A percentile compares a stretch with the other conserved stretches of the same genome.
phyloP scores from a whole-genome alignment of 305 asterid genomes.

The Withania somnifera region DNA sequence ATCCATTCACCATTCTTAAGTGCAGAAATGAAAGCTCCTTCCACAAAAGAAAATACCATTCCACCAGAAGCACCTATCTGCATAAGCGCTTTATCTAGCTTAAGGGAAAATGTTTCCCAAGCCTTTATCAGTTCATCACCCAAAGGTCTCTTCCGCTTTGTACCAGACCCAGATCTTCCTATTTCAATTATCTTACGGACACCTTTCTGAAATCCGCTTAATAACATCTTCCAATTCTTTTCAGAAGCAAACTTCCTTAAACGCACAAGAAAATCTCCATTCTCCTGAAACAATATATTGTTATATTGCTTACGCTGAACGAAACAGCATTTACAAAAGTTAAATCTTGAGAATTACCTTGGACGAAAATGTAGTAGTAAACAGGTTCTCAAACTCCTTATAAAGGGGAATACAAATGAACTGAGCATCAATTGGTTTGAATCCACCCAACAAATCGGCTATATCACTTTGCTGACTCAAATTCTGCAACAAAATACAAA shows the following conservation, averaged over 20 bases:
- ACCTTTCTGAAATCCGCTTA: slow-evolving; percentile 52
- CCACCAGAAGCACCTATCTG: slow-evolving; percentile 68
- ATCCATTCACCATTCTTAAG: slow-evolving; percentile 91
- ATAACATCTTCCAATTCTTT: slow-evolving; percentile 73
- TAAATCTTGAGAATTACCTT: slow-evolving; percentile 38
- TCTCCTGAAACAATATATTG: slow-evolving; percentile 33
- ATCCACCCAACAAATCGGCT: slow-evolving; percentile 89
- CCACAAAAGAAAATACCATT: slow-evolving; percentile 92
- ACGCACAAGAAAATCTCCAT: slow-evolving; percentile 27
- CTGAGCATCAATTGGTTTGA: slow-evolving; percentile 82
- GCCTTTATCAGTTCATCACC: slow-evolving; percentile 31
- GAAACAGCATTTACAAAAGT: slow-evolving; percentile 4
- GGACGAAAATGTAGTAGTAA: slow-evolving; percentile 43
- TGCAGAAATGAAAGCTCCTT: slow-evolving; percentile 91
- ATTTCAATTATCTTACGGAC: slow-evolving; percentile 36
- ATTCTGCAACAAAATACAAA: slow-evolving; percentile 43
- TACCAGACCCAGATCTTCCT: slow-evolving; percentile 40
- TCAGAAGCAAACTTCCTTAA: slow-evolving; percentile 29
- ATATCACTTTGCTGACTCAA: slow-evolving; percentile 96
- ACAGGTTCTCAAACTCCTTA: slow-evolving; percentile 65
- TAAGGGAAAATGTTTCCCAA: slow-evolving; percentile 58
- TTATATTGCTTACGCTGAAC: background rate
- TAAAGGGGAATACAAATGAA: slow-evolving; percentile 67
- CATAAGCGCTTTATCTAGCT: slow-evolving; percentile 54
- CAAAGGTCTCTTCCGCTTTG: slow-evolving; percentile 78